phyloP scores from a whole-genome alignment of 768 basidiomycete genomes.

The Auriscalpium microsporum region DNA sequence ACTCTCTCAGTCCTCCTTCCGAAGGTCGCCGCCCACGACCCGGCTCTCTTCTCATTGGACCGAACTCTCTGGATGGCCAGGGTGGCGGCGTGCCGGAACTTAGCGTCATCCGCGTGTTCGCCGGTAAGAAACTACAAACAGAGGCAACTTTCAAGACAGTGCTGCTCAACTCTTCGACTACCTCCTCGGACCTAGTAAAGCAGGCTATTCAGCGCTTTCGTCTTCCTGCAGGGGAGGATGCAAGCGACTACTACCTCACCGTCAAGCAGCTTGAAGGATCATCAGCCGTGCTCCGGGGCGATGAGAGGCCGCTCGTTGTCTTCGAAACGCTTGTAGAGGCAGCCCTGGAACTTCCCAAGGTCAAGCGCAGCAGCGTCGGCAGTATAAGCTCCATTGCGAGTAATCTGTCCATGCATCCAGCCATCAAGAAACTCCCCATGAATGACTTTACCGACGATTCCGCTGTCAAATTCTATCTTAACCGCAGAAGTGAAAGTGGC shows the following conservation, averaged over 20 bases:
- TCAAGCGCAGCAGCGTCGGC: conserved; percentile 88
- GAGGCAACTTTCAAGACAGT: conserved; percentile 99
- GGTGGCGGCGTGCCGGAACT: conserved; percentile 67
- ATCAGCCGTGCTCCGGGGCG: conserved; percentile 59
- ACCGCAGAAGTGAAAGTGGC: conserved; percentile 40
- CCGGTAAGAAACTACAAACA: conserved; percentile 81
- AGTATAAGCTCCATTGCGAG: conserved; percentile 92
- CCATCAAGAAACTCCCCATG: conserved; percentile 90
- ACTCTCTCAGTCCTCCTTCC: conserved; percentile 36
- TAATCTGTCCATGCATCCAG: conserved; percentile 90
- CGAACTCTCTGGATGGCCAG: conserved; percentile 50
- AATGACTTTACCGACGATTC: conserved; percentile 98
- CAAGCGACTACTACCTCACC: conserved; percentile 72
- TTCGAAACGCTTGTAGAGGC: conserved; percentile 82
- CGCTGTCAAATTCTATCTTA: conserved; percentile 92
- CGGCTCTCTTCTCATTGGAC: conserved; percentile 67
- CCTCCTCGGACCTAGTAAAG: conserved; percentile 72
- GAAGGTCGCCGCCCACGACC: conserved; percentile 49
- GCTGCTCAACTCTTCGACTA: conserved; percentile 79
- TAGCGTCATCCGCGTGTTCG: conserved; percentile 93
- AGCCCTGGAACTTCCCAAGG: conserved; percentile 73
- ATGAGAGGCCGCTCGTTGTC: conserved; percentile 79
- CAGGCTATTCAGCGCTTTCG: conserved; percentile 96
- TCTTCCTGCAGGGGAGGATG: conserved; percentile 53
- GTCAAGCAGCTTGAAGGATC: conserved; percentile 91